These are phyloP conservation scores for Leptomonas pyrrhocoris DNA, from an alignment of 208 protist species.

Conservation along the genomic window DNA sequence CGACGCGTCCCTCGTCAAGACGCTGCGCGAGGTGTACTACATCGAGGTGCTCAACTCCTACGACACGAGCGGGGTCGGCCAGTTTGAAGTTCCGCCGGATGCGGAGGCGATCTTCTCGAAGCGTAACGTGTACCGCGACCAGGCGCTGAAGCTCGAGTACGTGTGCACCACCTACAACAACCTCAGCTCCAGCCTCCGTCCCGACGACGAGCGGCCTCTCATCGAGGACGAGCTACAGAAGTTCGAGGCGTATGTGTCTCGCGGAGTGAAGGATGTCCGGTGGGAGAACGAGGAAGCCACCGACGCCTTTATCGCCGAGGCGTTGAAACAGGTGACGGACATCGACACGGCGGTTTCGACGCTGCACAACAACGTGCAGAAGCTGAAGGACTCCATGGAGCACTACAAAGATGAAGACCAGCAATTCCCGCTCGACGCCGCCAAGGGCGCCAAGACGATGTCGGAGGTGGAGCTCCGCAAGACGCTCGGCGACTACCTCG, in stretches of 20 bases:
- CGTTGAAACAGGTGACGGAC: constrained; percentile 81
- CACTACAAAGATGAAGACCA: constrained; percentile 81
- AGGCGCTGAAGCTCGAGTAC: constrained; percentile 94
- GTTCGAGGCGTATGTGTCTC: constrained; percentile 84
- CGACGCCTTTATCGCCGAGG: constrained; percentile 91
- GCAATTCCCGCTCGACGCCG: constrained; percentile 85
- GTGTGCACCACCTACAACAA: constrained; percentile 95
- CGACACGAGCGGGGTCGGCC: constrained; percentile 48
- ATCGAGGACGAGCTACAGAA: constrained; percentile 86
- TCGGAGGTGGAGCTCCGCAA: constrained; percentile 88
- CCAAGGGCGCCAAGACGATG: constrained; percentile 89
- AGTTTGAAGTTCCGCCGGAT: constrained; percentile 85
- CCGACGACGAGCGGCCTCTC: constrained; percentile 92
- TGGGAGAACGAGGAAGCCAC: constrained; percentile 92
- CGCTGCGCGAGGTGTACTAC: constrained; percentile 97
- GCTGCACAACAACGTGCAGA: constrained; percentile 90
- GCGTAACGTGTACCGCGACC: constrained; percentile 89
- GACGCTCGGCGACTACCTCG: constrained; percentile 79
- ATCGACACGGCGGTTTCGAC: constrained; percentile 86
- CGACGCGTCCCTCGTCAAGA: constrained; percentile 94
- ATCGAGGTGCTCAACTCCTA: constrained; percentile 93
- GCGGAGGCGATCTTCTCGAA: constrained; percentile 90
- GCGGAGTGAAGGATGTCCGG: constrained; percentile 74
- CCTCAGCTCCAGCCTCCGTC: constrained; percentile 86
- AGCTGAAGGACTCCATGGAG: constrained; percentile 79